Conservation (phyloP, 1,284 basidiomycete genomes). For the Leucoagaricus sp. region DNA sequence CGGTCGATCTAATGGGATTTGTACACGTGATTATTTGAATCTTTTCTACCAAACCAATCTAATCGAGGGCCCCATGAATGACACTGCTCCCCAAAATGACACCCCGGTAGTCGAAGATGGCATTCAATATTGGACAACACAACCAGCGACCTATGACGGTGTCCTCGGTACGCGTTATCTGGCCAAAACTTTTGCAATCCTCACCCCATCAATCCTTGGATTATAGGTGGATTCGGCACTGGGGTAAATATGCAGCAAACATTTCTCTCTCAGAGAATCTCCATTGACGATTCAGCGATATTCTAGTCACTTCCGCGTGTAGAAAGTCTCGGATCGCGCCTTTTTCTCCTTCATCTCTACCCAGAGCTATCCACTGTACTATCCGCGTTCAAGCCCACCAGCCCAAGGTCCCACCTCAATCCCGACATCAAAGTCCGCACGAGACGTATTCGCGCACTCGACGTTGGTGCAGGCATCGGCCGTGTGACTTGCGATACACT, state of each 20-base stretch:
- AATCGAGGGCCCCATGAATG: not conserved
- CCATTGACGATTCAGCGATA: slow-evolving; percentile 19
- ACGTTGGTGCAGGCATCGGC: slow-evolving; percentile 91
- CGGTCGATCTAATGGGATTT: slow-evolving; percentile 23
- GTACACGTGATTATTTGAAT: slow-evolving; percentile 22
- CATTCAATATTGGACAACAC: slow-evolving; percentile 75
- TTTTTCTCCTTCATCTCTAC: slow-evolving; percentile 79
- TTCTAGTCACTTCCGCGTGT: slow-evolving; percentile 80
- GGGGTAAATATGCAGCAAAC: slow-evolving; percentile 53
- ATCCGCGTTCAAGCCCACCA: slow-evolving; percentile 59
- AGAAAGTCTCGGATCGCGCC: slow-evolving; percentile 85
- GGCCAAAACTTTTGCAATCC: not conserved
- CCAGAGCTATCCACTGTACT: slow-evolving; percentile 78
- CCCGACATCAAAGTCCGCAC: slow-evolving; percentile 40
- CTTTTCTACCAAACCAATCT: slow-evolving; percentile 12
- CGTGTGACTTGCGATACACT: slow-evolving; percentile 87
- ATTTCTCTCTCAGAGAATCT: slow-evolving; percentile 17
- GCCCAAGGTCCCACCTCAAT: slow-evolving; percentile 21
- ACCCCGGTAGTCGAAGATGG: slow-evolving; percentile 60
- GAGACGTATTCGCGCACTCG: slow-evolving; percentile 59
- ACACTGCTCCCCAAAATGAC: slow-evolving; percentile 6
- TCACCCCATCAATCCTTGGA: not conserved
- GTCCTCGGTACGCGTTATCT: slow-evolving; percentile 38
- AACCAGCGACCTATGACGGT: slow-evolving; percentile 75
- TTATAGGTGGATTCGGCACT: slow-evolving; percentile 64